Conservation (phyloP, 768 basidiomycete genomes). For the Lactifluus hygrophoroides region DNA sequence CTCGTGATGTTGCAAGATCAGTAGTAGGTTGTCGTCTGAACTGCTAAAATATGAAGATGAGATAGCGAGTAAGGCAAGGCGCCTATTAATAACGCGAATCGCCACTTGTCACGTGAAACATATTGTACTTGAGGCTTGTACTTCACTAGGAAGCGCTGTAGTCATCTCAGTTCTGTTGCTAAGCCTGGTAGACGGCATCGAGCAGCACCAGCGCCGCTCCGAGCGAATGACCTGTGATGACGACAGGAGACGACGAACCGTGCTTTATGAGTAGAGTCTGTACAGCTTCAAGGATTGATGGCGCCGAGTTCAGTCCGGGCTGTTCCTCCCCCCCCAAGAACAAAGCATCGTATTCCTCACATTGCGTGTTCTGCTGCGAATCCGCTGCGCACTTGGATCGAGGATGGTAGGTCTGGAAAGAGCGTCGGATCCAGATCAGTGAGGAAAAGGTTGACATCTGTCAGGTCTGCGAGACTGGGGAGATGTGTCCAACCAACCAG, state of each 20-base stretch:
- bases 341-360: background rate
- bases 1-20: too few relatives aligned
- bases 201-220: conserved; percentile 26
- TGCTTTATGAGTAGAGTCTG: conserved; percentile 33
- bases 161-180: too few relatives aligned
- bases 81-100: too few relatives aligned
- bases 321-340: too few relatives aligned
- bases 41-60: too few relatives aligned
- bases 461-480: conserved; percentile 26
- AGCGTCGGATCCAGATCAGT: conserved; percentile 35
- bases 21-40: too few relatives aligned
- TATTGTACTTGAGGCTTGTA: too few relatives aligned
- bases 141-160: too few relatives aligned
- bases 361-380: conserved; percentile 43
- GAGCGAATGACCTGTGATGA: conserved; percentile 27
- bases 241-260: conserved; percentile 33
- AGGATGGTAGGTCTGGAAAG: conserved; percentile 45
- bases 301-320: conserved; percentile 27
- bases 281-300: conserved; percentile 37
- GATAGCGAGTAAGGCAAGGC: too few relatives aligned
- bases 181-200: conserved; percentile 26
- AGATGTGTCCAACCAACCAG: background rate
- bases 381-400: conserved; percentile 43
- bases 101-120: too few relatives aligned
- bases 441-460: conserved; percentile 38